phyloP scores from a whole-genome alignment of 2,329 filamentous ascomycete genomes.

The Xylaria multiplex region DNA sequence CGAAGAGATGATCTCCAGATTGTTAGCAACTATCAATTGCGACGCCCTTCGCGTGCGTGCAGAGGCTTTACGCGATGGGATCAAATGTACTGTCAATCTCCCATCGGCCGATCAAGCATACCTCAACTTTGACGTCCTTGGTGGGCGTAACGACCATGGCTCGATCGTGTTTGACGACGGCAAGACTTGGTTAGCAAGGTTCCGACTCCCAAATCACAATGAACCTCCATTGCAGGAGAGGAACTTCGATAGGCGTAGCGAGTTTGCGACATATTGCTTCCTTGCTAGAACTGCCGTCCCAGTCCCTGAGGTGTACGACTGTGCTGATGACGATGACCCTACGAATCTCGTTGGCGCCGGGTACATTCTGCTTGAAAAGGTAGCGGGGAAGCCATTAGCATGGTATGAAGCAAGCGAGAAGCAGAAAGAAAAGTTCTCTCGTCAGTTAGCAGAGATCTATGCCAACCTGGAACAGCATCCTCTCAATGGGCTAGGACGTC shows the following conservation, averaged over 20 bases:
- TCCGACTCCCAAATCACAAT: constrained; percentile 33
- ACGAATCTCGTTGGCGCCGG: constrained; percentile 33
- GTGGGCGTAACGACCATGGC: constrained; percentile 32
- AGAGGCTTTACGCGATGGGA: constrained; percentile 26
- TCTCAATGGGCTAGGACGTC: constrained; percentile 29
- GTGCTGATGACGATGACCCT: constrained; percentile 33
- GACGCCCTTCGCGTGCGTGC: constrained; percentile 29
- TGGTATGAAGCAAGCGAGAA: constrained; percentile 30
- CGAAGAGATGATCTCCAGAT: constrained; percentile 30
- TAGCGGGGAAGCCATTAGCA: constrained; percentile 31
- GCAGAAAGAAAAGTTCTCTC: constrained; percentile 31
- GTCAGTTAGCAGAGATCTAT: constrained; percentile 33
- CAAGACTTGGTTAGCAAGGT: constrained; percentile 34
- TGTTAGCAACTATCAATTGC: constrained; percentile 31
- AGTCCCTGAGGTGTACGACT: constrained; percentile 34
- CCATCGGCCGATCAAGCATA: constrained; percentile 33
- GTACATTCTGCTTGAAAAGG: constrained; percentile 35
- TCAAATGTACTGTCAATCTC: constrained; percentile 33
- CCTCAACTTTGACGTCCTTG: constrained; percentile 29
- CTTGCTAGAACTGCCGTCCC: constrained; percentile 30
- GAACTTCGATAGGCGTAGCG: constrained; percentile 35
- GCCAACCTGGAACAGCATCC: constrained; percentile 26
- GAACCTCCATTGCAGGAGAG: constrained; percentile 32
- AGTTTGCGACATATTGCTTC: constrained; percentile 35
- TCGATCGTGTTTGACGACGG: constrained; percentile 35